phyloP scores from a whole-genome alignment of 2,329 filamentous ascomycete species.

The Lasiodiplodia theobromae region DNA sequence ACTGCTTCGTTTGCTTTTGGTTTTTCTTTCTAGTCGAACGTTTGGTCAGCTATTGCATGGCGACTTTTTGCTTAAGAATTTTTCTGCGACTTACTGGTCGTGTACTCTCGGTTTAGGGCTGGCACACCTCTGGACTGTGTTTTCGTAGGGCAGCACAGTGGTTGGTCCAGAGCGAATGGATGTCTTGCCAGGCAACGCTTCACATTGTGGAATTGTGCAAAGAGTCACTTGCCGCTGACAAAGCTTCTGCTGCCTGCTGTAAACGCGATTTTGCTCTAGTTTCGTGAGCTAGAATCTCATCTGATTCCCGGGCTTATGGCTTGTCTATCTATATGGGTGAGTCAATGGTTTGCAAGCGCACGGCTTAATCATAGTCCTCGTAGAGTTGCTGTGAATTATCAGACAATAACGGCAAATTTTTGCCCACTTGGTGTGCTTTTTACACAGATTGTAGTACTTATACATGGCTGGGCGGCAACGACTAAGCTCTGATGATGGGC shows the following conservation, averaged over 20 bases:
- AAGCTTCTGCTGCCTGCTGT: background rate
- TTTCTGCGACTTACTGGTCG: background rate
- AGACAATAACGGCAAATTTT: background rate
- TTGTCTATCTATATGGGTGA: background rate
- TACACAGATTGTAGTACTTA: background rate
- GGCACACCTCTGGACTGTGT: background rate
- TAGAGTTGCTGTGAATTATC: too few relatives aligned
- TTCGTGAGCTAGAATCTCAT: background rate
- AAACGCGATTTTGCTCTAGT: background rate
- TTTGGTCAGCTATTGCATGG: background rate
- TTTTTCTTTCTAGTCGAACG: background rate
- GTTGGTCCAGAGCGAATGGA: background rate
- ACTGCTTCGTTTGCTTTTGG: background rate
- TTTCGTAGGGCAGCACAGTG: constrained; percentile 2
- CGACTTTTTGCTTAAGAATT: background rate
- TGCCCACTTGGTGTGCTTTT: background rate
- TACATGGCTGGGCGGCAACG: background rate
- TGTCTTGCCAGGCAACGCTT: background rate
- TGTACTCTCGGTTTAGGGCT: background rate
- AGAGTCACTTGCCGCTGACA: background rate
- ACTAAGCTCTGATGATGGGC: background rate
- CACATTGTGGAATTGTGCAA: background rate
- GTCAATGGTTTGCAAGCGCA: background rate
- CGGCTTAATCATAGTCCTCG: background rate
- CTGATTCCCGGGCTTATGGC: constrained; percentile 2